These are phyloP conservation scores for Gentiana straminea DNA, from an alignment of 257 asterid species.

Conservation along the genomic window DNA sequence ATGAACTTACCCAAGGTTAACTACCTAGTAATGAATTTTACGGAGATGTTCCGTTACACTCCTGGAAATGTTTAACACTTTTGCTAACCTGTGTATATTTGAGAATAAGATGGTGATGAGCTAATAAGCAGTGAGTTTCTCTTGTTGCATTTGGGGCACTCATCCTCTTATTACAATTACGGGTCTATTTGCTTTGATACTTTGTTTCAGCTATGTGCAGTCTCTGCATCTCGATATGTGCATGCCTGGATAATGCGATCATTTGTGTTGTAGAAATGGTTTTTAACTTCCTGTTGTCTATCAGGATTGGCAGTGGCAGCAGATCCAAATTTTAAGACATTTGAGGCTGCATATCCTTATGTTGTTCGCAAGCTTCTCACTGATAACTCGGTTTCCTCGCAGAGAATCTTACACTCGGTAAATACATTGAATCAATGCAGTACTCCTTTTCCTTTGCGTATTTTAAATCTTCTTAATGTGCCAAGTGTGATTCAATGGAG, in stretches of 20 bases:
- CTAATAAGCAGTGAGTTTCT: too few relatives aligned
- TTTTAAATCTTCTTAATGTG: too few relatives aligned
- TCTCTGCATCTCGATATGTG: neutral
- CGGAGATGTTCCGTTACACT: too few relatives aligned
- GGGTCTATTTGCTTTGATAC: neutral
- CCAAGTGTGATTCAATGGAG: too few relatives aligned
- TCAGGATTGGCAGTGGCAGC: conserved; percentile 90
- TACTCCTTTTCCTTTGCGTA: too few relatives aligned
- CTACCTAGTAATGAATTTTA: too few relatives aligned
- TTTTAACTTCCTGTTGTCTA: conserved; percentile 14
- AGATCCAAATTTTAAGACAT: conserved; percentile 82
- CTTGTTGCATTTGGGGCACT: too few relatives aligned
- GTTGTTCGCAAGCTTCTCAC: conserved; percentile 90
- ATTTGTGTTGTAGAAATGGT: neutral
- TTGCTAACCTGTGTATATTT: too few relatives aligned
- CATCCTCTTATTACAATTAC: too few relatives aligned
- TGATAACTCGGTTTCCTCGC: conserved; percentile 66
- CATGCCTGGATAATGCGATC: conserved; percentile 3
- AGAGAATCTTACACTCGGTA: conserved; percentile 83
- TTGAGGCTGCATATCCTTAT: conserved; percentile 91
- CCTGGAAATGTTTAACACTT: too few relatives aligned
- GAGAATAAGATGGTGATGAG: too few relatives aligned
- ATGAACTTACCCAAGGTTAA: too few relatives aligned
- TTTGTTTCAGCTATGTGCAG: neutral
- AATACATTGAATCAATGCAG: neutral